Conservation (phyloP, 805 yeast species). For the Trichomonascus vanleenenianus region DNA sequence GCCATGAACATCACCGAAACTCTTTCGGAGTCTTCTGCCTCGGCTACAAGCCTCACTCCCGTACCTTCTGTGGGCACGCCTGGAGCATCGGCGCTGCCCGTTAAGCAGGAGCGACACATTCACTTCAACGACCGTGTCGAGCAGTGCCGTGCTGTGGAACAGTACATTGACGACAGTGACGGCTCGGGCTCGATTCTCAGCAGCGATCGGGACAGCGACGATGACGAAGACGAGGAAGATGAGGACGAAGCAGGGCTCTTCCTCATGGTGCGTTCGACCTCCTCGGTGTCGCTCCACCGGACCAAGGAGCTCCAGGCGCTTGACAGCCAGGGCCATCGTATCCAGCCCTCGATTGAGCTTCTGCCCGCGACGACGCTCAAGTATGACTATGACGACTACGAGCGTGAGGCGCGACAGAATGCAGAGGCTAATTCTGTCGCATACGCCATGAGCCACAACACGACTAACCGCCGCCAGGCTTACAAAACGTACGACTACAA, state of each 20-base stretch:
- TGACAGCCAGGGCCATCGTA: conserved; percentile 4
- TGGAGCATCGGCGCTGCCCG: not conserved
- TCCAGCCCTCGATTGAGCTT: conserved; percentile 44
- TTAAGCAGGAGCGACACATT: conserved; percentile 54
- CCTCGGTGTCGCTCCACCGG: conserved; percentile 25
- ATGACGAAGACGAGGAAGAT: conserved; percentile 39
- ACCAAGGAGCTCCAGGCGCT: not conserved
- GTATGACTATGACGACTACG: conserved; percentile 60
- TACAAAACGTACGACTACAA: conserved; percentile 23
- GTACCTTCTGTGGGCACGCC: not conserved
- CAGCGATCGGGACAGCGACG: conserved; percentile 24
- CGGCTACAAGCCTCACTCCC: not conserved
- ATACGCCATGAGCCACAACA: conserved; percentile 63
- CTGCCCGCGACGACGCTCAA: conserved; percentile 85
- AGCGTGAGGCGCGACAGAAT: conserved; percentile 36
- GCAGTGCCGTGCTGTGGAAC: conserved; percentile 72
- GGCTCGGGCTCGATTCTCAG: conserved; percentile 16
- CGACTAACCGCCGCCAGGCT: conserved; percentile 30
- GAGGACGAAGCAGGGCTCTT: conserved; percentile 68
- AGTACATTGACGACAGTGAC: conserved; percentile 7
- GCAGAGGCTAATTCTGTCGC: conserved; percentile 24
- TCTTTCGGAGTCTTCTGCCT: conserved; percentile 2
- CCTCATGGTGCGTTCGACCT: conserved; percentile 41
- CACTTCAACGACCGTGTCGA: conserved; percentile 93
- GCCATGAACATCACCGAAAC: not conserved